Evolutionary conservation across 192 early-diverging fungal species (phyloP).

Genomic region (Tieghemiomyces parasiticus): DNA sequence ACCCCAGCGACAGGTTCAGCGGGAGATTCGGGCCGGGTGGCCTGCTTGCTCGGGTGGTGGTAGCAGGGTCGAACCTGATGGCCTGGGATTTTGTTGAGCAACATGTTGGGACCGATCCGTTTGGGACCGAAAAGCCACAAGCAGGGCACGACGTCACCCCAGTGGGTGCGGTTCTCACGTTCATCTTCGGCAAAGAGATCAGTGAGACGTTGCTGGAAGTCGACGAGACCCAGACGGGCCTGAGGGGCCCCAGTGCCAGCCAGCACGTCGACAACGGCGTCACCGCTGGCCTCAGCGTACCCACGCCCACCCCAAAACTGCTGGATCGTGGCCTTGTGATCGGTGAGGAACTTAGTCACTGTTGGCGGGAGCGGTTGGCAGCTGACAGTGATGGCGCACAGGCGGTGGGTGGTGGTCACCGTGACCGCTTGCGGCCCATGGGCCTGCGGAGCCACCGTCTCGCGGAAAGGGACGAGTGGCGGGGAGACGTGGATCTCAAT

Average conservation of each 20-base stretch:
- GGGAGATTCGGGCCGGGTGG: neutral
- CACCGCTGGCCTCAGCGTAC: slow-evolving; percentile 16
- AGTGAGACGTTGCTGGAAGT: slow-evolving; percentile 13
- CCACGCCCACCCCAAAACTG: slow-evolving; percentile 13
- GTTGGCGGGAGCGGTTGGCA: slow-evolving; percentile 26
- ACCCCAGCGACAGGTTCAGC: slow-evolving; percentile 10
- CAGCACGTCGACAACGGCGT: slow-evolving; percentile 5
- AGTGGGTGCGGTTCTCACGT: slow-evolving; percentile 13
- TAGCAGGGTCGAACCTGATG: slow-evolving; percentile 21
- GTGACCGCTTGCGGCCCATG: no score
- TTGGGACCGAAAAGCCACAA: slow-evolving; percentile 77
- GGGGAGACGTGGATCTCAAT: slow-evolving; percentile 87
- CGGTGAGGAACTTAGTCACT: slow-evolving; percentile 19
- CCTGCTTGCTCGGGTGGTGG: slow-evolving; percentile 1
- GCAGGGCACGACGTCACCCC: slow-evolving; percentile 25
- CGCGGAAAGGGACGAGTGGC: slow-evolving; percentile 95
- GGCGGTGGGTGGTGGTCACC: no score
- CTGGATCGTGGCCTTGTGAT: slow-evolving; percentile 24
- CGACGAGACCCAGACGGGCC: slow-evolving; percentile 10
- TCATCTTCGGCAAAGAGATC: slow-evolving; percentile 20
- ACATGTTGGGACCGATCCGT: slow-evolving; percentile 61
- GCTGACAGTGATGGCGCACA: slow-evolving; percentile 21
- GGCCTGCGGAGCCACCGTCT: slow-evolving; percentile 52
- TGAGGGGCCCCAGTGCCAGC: slow-evolving; percentile 13
- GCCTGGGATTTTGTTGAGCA: slow-evolving; percentile 47